Conservation (phyloP, 2,329 filamentous ascomycete species). For the Trichoderma citrinoviride region DNA sequence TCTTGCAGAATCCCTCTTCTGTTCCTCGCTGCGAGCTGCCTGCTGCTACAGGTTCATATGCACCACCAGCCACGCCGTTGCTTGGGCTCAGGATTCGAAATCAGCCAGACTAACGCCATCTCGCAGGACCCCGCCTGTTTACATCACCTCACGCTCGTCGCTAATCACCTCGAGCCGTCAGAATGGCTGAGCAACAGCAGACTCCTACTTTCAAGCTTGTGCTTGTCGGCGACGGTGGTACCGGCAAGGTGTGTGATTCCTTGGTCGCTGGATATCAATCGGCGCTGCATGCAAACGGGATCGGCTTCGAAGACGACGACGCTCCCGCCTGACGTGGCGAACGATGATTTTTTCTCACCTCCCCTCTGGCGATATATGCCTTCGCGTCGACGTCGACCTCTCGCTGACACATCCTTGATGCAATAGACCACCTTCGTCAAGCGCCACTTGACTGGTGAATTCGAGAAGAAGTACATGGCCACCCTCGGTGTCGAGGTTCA, state of each 20-base stretch:
- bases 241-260: slow-evolving; percentile 76
- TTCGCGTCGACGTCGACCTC: not conserved
- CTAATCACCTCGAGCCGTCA: slow-evolving; percentile 33
- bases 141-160: slow-evolving; percentile 37
- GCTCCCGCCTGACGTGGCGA: slow-evolving; percentile 14
- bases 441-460: slow-evolving; percentile 99
- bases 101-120: slow-evolving; percentile 35
- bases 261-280: not conserved
- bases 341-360: slow-evolving; percentile 5
- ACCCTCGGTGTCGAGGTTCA: slow-evolving; percentile 99
- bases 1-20: not conserved
- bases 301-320: not conserved
- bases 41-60: not conserved
- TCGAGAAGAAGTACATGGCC: slow-evolving; percentile 99
- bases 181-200: slow-evolving; percentile 58
- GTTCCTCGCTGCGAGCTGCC: not conserved
- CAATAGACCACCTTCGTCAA: slow-evolving; percentile 98
- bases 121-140: slow-evolving; percentile 48
- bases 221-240: slow-evolving; percentile 98
- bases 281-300: slow-evolving; percentile 38
- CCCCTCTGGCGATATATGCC: not conserved
- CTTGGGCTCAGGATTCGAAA: slow-evolving; percentile 4
- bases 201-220: slow-evolving; percentile 98
- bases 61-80: not conserved
- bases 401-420: slow-evolving; percentile 13